phyloP scores from a whole-genome alignment of 1,284 basidiomycete genomes.

The Hemileia vastatrix region DNA sequence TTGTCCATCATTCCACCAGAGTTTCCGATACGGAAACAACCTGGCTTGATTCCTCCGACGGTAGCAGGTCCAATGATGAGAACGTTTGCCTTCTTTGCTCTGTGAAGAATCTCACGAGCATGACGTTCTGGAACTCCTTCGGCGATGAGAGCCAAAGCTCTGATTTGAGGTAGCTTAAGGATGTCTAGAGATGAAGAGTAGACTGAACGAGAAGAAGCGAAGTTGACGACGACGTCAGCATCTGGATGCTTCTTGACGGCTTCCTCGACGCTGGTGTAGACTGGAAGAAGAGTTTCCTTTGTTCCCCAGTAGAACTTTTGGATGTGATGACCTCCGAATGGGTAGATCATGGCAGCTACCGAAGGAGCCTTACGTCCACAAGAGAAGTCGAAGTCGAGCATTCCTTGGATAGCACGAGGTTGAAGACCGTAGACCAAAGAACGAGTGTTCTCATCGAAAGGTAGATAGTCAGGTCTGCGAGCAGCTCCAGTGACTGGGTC shows the following conservation, averaged over 20 bases:
- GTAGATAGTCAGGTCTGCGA: constrained; percentile 74
- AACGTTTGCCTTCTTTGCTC: constrained; percentile 73
- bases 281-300: constrained; percentile 93
- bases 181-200: constrained; percentile 91
- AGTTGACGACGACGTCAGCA: constrained; percentile 97
- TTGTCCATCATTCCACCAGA: constrained; percentile 99
- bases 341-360: constrained; percentile 99
- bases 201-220: constrained; percentile 85
- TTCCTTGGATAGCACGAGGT: constrained; percentile 97
- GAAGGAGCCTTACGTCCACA: constrained; percentile 83
- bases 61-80: constrained; percentile 97
- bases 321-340: constrained; percentile 98
- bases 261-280: constrained; percentile 86
- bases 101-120: constrained; percentile 88
- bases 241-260: constrained; percentile 91
- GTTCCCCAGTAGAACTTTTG: constrained; percentile 99
- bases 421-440: constrained; percentile 97
- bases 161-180: constrained; percentile 59
- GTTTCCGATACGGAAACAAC: constrained; percentile 99
- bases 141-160: constrained; percentile 85
- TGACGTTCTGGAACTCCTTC: constrained; percentile 98
- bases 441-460: constrained; percentile 83
- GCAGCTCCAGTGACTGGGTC: constrained; percentile 53
- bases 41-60: constrained; percentile 98
- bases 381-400: constrained; percentile 99